Conservation (phyloP, 768 basidiomycete genomes). For the Hemileccinum impolitum region DNA sequence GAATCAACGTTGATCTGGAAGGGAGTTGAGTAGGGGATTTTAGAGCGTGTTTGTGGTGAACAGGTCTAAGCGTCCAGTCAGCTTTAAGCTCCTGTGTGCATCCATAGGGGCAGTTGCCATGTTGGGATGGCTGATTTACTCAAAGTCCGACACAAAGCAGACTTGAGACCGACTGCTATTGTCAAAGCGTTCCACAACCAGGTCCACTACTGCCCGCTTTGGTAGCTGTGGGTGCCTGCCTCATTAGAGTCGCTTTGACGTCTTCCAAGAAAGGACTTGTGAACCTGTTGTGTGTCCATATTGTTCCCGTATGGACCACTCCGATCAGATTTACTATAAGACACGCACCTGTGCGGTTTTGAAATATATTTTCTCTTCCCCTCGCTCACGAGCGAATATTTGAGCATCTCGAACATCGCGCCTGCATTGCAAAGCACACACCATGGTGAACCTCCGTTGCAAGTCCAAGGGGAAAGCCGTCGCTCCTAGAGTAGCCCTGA, state of each 20-base stretch:
- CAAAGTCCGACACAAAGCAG: neutral
- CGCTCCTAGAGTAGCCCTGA: neutral
- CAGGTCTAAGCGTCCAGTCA: neutral
- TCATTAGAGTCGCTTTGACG: too few relatives aligned
- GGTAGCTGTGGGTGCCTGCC: too few relatives aligned
- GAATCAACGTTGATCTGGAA: neutral
- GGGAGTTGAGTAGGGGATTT: neutral
- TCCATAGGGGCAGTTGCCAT: neutral
- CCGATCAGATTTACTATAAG: constrained; percentile 5
- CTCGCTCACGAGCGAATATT: neutral
- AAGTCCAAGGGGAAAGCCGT: constrained; percentile 6
- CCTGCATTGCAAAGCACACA: neutral
- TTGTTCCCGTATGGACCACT: constrained; percentile 12
- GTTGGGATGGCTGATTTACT: neutral
- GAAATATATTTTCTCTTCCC: neutral
- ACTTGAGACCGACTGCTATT: constrained; percentile 1
- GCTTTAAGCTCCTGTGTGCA: neutral
- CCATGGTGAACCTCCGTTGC: constrained; percentile 8
- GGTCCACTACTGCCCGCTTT: too few relatives aligned
- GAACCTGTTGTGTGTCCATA: constrained; percentile 17
- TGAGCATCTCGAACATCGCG: neutral
- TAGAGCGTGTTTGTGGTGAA: neutral
- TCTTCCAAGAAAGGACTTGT: constrained; percentile 1
- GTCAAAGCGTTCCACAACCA: too few relatives aligned
- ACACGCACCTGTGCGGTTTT: neutral